Evolutionary conservation across 768 basidiomycete genomes (phyloP).

Genomic region (Asterophora parasitica): DNA sequence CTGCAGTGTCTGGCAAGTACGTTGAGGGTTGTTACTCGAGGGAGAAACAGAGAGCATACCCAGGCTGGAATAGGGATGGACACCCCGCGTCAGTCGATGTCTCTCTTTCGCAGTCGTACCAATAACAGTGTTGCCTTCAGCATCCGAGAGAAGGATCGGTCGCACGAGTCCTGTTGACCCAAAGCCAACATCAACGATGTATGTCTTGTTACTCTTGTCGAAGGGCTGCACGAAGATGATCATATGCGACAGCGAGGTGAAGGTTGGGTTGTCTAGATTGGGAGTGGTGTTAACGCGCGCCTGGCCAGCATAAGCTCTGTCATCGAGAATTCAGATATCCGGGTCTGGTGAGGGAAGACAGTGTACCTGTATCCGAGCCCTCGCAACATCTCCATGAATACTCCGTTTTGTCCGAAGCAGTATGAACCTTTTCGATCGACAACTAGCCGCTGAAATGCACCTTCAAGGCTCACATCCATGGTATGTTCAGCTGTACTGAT

Average conservation of each 20-base stretch:
- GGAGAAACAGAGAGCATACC: constrained; percentile 6
- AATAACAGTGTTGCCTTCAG: constrained; percentile 14
- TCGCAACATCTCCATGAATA: constrained; percentile 17
- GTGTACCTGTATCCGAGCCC: constrained; percentile 18
- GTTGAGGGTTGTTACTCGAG: neutral
- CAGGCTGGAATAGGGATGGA: constrained; percentile 17
- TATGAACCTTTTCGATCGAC: constrained; percentile 18
- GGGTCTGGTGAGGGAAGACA: constrained; percentile 12
- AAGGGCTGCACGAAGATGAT: constrained; percentile 29
- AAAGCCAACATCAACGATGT: constrained; percentile 29
- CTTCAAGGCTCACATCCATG: constrained; percentile 11
- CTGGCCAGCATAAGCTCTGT: constrained; percentile 24
- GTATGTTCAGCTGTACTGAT: neutral
- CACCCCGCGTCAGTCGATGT: constrained; percentile 18
- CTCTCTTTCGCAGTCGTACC: constrained; percentile 20
- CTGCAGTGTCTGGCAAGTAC: neutral
- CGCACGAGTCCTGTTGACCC: constrained; percentile 20
- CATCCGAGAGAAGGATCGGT: constrained; percentile 26
- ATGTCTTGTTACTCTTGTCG: constrained; percentile 22
- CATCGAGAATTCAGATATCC: constrained; percentile 17
- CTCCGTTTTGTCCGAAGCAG: constrained; percentile 18
- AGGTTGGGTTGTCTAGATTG: constrained; percentile 6
- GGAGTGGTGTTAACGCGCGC: constrained; percentile 23
- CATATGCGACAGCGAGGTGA: constrained; percentile 20
- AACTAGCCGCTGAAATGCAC: constrained; percentile 15